These are phyloP conservation scores for Amaranthus hypochondriacus DNA, from an alignment of 148 eudicot genomes.

Conservation along the genomic window DNA sequence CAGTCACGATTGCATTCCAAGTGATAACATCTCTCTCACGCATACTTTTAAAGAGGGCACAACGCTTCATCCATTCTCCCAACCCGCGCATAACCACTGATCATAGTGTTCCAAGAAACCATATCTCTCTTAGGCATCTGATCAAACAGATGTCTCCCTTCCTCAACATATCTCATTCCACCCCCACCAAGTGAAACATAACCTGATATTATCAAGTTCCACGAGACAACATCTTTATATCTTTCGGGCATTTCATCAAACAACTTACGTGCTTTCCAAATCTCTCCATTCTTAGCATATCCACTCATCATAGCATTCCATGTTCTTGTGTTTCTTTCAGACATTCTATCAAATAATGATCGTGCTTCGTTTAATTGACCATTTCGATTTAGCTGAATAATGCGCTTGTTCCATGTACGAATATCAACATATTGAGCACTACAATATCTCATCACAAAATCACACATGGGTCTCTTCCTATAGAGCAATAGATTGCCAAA, in stretches of 20 bases:
- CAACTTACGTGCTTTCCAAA: constrained; percentile 36
- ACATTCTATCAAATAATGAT: constrained; percentile 30
- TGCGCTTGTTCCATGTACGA: constrained; percentile 33
- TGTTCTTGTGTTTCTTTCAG: constrained; percentile 31
- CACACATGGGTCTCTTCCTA: constrained; percentile 10
- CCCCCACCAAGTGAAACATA: constrained; percentile 38
- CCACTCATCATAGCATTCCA: constrained; percentile 50
- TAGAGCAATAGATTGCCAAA: background rate
- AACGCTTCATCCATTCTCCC: constrained; percentile 50
- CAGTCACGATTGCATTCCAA: constrained; percentile 52
- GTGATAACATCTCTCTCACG: constrained; percentile 37
- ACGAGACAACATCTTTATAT: constrained; percentile 38
- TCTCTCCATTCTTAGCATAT: constrained; percentile 34
- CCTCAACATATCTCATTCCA: constrained; percentile 31
- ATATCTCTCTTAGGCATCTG: constrained; percentile 42
- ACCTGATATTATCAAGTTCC: constrained; percentile 53
- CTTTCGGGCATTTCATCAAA: constrained; percentile 47
- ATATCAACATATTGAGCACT: background rate
- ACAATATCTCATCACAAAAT: background rate
- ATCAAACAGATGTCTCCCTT: constrained; percentile 43
- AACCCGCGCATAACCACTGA: constrained; percentile 45
- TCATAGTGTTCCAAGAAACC: constrained; percentile 53
- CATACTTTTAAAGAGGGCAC: constrained; percentile 36
- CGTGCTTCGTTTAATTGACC: constrained; percentile 34
- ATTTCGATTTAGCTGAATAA: constrained; percentile 18